These are phyloP conservation scores for Chlamydomonas sp. DNA, from an alignment of 139 green algal genomes.

Conservation along the genomic window DNA sequence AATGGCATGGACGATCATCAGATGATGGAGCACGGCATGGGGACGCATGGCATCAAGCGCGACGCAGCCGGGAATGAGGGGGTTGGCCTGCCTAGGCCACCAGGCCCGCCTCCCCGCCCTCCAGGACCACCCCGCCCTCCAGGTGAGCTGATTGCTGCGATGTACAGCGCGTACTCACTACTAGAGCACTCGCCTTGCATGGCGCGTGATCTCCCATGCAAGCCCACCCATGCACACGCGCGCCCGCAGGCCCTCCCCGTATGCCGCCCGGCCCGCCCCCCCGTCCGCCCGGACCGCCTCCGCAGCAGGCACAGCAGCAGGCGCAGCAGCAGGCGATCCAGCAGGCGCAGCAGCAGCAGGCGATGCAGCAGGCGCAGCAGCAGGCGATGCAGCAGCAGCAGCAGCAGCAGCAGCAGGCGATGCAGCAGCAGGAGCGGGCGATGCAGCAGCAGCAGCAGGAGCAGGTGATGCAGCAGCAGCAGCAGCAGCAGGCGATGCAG, in stretches of 20 bases:
- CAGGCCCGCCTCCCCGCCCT: slow-evolving; percentile 14
- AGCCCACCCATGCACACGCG: not conserved
- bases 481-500: slow-evolving; percentile 15
- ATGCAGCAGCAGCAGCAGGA: slow-evolving; percentile 6
- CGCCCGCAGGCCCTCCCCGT: not conserved
- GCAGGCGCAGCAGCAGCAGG: too few species aligned
- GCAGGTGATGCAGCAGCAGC: slow-evolving; percentile 13
- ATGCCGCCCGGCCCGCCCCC: not conserved
- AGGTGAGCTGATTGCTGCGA: not conserved
- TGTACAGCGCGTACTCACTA: not conserved
- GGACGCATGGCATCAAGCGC: not conserved
- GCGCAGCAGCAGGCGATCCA: too few species aligned
- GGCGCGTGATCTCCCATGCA: not conserved
- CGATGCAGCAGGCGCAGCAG: not conserved
- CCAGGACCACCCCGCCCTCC: slow-evolving; percentile 13
- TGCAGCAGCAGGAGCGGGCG: slow-evolving; percentile 11
- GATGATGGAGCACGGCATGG: not conserved
- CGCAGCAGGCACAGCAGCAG: slow-evolving; percentile 6
- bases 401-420: not conserved
- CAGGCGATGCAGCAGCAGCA: not conserved
- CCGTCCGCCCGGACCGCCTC: not conserved
- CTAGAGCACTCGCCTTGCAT: too few species aligned
- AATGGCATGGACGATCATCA: not conserved
- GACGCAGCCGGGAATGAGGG: not conserved
- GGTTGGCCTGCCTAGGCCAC: not conserved